phyloP scores from a whole-genome alignment of 2,329 filamentous ascomycete genomes.

The Fusarium nygamai region DNA sequence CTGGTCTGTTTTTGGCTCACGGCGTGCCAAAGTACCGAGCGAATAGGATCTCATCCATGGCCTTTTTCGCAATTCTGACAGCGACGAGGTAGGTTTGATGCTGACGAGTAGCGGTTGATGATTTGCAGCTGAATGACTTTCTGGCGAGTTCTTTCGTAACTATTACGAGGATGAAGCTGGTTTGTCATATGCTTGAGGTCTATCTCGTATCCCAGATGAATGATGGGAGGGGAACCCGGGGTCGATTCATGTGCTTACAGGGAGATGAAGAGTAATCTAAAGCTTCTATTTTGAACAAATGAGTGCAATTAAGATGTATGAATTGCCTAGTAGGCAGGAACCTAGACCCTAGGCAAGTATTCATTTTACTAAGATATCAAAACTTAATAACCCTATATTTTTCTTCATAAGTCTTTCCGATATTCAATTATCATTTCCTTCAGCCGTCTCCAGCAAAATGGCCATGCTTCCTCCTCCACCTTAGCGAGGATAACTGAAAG shows the following conservation, averaged over 20 bases:
- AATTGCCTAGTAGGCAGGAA: background rate
- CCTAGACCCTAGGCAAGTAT: background rate
- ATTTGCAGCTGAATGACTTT: conserved; percentile 9
- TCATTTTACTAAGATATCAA: background rate
- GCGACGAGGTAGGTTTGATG: conserved; percentile 27
- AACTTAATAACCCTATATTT: background rate
- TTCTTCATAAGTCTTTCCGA: background rate
- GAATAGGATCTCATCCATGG: conserved; percentile 35
- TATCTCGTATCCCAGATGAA: background rate
- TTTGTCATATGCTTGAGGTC: conserved; percentile 6
- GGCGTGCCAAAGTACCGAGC: conserved; percentile 39
- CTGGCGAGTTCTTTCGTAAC: background rate
- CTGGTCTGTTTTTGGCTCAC: conserved; percentile 27
- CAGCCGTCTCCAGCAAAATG: background rate
- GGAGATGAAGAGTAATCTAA: background rate
- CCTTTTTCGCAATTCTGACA: conserved; percentile 26
- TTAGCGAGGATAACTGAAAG: background rate
- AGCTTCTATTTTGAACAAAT: background rate
- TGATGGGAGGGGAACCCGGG: background rate
- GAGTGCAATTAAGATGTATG: background rate
- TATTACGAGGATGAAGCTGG: conserved; percentile 24
- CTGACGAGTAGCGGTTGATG: conserved; percentile 33
- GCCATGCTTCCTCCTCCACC: background rate
- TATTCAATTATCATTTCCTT: background rate
- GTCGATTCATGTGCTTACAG: background rate